Percentiles rank a stretch among this genome's conserved stretches.
phyloP scores from a whole-genome alignment of 306 rosid species.

The Psophocarpus tetragonolobus region DNA sequence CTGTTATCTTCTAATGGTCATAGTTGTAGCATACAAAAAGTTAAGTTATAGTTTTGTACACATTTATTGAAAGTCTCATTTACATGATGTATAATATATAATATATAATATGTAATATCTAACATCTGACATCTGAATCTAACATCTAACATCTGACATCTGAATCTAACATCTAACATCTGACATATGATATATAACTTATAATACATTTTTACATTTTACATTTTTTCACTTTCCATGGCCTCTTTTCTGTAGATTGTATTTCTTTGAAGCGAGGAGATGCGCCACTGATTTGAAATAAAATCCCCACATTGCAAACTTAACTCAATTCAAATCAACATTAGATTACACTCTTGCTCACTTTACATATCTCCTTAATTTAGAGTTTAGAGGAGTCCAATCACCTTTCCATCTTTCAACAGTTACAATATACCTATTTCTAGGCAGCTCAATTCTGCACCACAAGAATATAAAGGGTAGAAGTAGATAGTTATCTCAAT shows the following conservation, averaged over 20 bases:
- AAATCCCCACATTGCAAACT: not conserved
- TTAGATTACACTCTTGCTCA: not conserved
- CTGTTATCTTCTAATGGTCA: not conserved
- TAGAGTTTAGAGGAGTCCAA: not conserved
- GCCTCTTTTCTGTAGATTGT: not conserved
- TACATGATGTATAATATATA: too few relatives aligned
- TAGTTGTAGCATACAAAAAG: not conserved
- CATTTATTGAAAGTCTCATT: not conserved
- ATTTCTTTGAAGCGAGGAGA: not conserved
- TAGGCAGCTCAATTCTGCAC: constrained; percentile 9
- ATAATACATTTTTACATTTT: too few relatives aligned
- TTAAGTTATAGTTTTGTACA: not conserved
- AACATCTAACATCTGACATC: too few relatives aligned
- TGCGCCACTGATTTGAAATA: not conserved
- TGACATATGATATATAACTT: too few relatives aligned
- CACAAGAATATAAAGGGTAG: not conserved
- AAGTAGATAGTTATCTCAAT: not conserved
- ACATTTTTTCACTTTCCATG: not conserved
- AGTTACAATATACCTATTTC: not conserved
- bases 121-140: too few relatives aligned
- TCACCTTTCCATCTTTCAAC: constrained; percentile 15
- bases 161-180: too few relatives aligned
- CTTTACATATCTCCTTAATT: not conserved
- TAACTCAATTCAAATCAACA: not conserved
- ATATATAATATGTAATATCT: too few relatives aligned